These are phyloP conservation scores for Pythium apleroticum DNA, from an alignment of 352 stramenopile genomes.

Conservation along the genomic window DNA sequence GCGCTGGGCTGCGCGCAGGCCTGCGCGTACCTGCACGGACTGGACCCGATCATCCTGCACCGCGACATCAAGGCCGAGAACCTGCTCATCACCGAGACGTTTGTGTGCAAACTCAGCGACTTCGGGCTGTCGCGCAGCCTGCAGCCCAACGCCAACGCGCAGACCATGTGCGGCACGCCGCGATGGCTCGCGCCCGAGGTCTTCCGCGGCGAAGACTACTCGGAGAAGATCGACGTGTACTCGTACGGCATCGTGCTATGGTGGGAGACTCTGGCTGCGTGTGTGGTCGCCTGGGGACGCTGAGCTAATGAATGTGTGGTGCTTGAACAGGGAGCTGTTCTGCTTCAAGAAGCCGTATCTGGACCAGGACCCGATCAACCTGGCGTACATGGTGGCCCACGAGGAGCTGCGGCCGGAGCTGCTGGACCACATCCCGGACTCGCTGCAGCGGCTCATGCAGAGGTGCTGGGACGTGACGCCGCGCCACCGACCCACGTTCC, in stretches of 20 bases:
- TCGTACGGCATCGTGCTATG: constrained; percentile 84
- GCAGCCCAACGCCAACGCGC: constrained; percentile 61
- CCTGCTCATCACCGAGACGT: constrained; percentile 67
- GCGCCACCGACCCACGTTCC: constrained; percentile 55
- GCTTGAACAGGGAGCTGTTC: constrained; percentile 63
- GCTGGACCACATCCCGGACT: constrained; percentile 62
- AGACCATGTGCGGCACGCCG: constrained; percentile 76
- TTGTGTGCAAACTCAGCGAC: constrained; percentile 74
- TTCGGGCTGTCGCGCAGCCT: constrained; percentile 74
- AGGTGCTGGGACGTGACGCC: constrained; percentile 63
- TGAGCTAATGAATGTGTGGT: too few relatives aligned
- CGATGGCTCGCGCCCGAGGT: constrained; percentile 80
- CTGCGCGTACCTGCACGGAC: constrained; percentile 61
- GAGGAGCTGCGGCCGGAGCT: constrained; percentile 68
- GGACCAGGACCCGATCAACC: constrained; percentile 75
- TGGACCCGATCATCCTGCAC: constrained; percentile 63
- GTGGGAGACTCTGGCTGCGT: constrained; percentile 27
- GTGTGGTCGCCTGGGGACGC: too few relatives aligned
- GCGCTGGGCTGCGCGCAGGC: constrained; percentile 65
- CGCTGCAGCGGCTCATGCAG: constrained; percentile 67
- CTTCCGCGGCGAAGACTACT: constrained; percentile 82
- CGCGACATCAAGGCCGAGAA: constrained; percentile 81
- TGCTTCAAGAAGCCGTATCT: constrained; percentile 85
- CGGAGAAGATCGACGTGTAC: constrained; percentile 85
- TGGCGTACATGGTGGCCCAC: constrained; percentile 75